phyloP scores from a whole-genome alignment of 495 filamentous ascomycete species.

The Tuber magnatum region DNA sequence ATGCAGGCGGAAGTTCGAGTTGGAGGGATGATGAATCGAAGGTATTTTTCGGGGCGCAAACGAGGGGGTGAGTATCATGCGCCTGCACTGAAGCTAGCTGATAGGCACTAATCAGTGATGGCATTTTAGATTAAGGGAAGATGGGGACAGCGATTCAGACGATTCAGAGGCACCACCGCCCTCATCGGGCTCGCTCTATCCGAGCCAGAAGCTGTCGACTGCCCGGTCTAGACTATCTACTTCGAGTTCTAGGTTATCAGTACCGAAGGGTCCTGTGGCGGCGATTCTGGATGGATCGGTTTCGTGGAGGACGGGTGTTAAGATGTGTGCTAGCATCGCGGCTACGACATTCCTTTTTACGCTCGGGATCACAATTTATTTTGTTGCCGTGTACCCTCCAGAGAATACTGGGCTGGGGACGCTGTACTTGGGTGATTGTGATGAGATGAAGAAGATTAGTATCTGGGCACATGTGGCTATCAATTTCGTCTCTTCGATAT shows the following conservation, averaged over 20 bases:
- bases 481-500: constrained; percentile 33
- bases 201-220: not conserved
- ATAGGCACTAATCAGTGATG: not conserved
- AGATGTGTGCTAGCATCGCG: not conserved
- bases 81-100: not conserved
- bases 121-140: not conserved
- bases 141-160: not conserved
- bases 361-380: not conserved
- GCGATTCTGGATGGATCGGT: not conserved
- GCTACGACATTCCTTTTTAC: not conserved
- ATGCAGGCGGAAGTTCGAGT: not conserved
- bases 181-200: not conserved
- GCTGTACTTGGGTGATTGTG: constrained; percentile 29
- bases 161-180: not conserved
- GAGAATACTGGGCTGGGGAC: constrained; percentile 7
- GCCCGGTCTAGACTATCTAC: not conserved
- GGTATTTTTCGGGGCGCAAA: not conserved
- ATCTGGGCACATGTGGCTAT: constrained; percentile 34
- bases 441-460: constrained; percentile 17
- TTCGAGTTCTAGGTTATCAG: not conserved
- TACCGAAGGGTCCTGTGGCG: not conserved
- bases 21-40: not conserved
- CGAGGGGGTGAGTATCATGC: not conserved
- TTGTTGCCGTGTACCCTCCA: not conserved
- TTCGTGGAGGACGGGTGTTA: not conserved